phyloP scores from a whole-genome alignment of 139 green algal genomes.

The Limnomonas spitsbergensis region DNA sequence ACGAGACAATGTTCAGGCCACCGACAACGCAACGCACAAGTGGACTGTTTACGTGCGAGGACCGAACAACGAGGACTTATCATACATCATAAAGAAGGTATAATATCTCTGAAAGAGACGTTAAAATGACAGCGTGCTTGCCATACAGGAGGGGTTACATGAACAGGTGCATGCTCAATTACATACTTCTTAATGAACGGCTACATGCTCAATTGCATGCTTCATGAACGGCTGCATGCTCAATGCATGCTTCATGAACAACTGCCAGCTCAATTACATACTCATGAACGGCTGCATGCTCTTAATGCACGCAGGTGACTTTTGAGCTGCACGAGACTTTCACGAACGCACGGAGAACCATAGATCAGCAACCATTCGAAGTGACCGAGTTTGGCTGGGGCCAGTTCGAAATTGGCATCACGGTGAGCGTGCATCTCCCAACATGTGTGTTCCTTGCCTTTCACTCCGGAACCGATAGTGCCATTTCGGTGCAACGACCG shows the following conservation, averaged over 20 bases:
- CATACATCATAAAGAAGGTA: conserved; percentile 57
- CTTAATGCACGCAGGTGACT: conserved; percentile 54
- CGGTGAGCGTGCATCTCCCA: no score
- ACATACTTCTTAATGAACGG: neutral
- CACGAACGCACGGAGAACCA: conserved; percentile 59
- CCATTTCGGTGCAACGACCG: no score
- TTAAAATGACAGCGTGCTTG: neutral
- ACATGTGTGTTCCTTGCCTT: no score
- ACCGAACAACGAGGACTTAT: conserved; percentile 75
- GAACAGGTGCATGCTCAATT: neutral
- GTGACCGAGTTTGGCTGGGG: conserved; percentile 91
- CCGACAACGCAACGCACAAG: conserved; percentile 66
- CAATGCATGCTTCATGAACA: no score
- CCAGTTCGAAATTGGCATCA: conserved; percentile 89
- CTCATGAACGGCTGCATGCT: no score
- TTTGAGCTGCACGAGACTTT: conserved; percentile 93
- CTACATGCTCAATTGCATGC: neutral
- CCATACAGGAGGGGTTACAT: neutral
- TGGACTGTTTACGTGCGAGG: conserved; percentile 93
- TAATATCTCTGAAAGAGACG: neutral
- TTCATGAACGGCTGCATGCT: no score
- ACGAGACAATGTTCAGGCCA: conserved; percentile 63
- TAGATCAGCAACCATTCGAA: conserved; percentile 60
- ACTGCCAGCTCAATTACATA: no score
- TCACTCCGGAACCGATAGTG: no score